Percentiles rank a stretch among this genome's conserved stretches.
Conservation (phyloP, 208 protist genomes). For the Endotrypanum monterogeii region DNA sequence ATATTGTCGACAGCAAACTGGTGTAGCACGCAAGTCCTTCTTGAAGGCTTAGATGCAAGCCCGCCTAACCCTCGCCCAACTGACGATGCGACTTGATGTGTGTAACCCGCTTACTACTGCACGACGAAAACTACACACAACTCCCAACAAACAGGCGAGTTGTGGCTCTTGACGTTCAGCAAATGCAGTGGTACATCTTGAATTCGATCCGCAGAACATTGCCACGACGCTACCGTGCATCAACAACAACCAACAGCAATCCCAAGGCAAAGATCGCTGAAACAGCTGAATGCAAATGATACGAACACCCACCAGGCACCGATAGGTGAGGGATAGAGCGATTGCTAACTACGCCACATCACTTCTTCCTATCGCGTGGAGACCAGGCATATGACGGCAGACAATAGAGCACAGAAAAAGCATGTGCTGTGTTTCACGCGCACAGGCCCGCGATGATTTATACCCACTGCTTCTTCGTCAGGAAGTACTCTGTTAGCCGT, state of each 20-base stretch:
- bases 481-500: constrained; percentile 38
- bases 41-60: not conserved
- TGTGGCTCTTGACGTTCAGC: not conserved
- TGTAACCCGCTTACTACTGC: not conserved
- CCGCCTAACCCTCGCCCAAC: not conserved
- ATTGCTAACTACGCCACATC: not conserved
- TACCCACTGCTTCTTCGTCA: constrained; percentile 31
- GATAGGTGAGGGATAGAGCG: not conserved
- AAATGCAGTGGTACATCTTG: not conserved
- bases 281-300: not conserved
- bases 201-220: not conserved
- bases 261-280: not conserved
- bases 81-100: not conserved
- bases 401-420: not conserved
- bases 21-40: not conserved
- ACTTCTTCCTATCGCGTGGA: not conserved
- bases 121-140: not conserved
- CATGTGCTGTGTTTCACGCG: not conserved
- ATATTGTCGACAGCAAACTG: not conserved
- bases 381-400: not conserved
- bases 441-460: not conserved
- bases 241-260: not conserved
- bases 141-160: constrained; percentile 1
- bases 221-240: not conserved
- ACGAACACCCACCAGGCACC: not conserved